Evolutionary conservation across 2,329 filamentous ascomycete genomes (phyloP), one percentile per base, ranked within the genome.

Genomic region (Dryadomyces quercivorus): DNA sequence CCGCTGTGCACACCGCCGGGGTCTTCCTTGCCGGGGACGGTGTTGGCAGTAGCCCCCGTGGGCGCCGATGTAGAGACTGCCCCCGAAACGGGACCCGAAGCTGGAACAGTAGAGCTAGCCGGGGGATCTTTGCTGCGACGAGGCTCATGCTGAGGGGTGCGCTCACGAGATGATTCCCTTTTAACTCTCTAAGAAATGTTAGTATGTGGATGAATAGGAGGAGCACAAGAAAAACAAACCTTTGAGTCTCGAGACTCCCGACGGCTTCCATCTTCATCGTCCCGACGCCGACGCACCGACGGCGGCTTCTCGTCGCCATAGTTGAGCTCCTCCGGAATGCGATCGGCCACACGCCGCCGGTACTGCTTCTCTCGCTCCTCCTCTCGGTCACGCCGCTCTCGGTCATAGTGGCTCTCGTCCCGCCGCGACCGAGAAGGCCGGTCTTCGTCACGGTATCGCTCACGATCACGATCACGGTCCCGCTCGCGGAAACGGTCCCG

Each of bases 321-420:
- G 64, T 94, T 91, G 56, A 97, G 78, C 67, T 95, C 90, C 63
- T 94, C 90, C 58, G 89, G 83, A 61, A 52, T 59, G 46, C 88
- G 85, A 64, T 90, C 89, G 46, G 69, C 68, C 57, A 73, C 66
- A 56, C 88, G 88, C 61, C 91, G 87, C 56, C 89, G 84, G 69
- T 95, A 96, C 52, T 86, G 76, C 57, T 89, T 82, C 70, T 97
- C 93, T 54, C 92, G 82, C 67, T 96, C 91, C 61, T 90, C 86
- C 66, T 97, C 92, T 51, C 91, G 82, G 60, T 93, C 88, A 58
- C 90, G 81, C 53, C 91, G 80, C 69, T 95, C 92, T 54, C 88
- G 85, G 57, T 93, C 90, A 66, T 95, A 94, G 65, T 84, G 77
- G 61, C 81, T 75, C 45, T 84, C 81, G 54, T 82, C 79, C 53